Evolutionary conservation across 2,329 filamentous ascomycete species (phyloP).

Genomic region (Fusarium tjaetaba): DNA sequence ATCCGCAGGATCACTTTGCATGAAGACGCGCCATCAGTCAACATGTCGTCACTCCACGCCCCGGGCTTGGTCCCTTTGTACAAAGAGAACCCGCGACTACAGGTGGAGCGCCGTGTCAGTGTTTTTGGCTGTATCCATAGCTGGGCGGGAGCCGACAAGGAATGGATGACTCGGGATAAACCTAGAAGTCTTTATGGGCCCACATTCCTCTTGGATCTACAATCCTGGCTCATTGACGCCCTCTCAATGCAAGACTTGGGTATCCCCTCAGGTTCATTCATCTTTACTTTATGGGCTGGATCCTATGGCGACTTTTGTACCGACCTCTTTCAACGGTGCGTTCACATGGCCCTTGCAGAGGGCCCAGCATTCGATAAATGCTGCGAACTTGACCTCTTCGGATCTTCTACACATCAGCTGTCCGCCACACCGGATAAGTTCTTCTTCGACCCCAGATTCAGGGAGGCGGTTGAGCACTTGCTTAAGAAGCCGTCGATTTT

Average conservation of each 20-base stretch:
- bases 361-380: neutral
- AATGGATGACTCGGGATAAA: neutral
- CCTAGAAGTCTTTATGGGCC: neutral
- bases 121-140: neutral
- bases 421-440: neutral
- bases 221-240: neutral
- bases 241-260: neutral
- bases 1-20: neutral
- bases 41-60: neutral
- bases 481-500: neutral
- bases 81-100: slow-evolving; percentile 11
- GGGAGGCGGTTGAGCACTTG: neutral
- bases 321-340: neutral
- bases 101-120: slow-evolving; percentile 12
- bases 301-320: neutral
- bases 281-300: neutral
- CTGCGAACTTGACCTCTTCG: neutral
- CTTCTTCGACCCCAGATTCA: neutral
- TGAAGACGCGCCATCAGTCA: slow-evolving; percentile 2
- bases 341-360: neutral
- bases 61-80: slow-evolving; percentile 2
- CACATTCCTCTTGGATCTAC: rapidly evolving
- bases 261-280: neutral
- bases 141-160: neutral
- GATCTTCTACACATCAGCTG: neutral